Evolutionary conservation across 345 rosid species (phyloP).

Genomic region (Corchorus capsularis): DNA sequence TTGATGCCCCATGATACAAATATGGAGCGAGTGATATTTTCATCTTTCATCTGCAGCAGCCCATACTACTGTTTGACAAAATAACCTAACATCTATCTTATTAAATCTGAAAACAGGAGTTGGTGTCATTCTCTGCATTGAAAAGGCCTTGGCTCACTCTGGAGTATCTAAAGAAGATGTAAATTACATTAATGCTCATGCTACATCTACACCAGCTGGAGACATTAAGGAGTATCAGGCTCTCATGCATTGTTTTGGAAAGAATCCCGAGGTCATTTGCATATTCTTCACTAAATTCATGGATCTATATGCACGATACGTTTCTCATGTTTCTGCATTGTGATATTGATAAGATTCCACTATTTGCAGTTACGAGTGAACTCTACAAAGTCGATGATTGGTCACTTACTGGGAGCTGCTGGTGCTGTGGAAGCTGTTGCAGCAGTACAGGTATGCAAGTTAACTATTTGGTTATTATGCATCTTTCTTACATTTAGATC

Average conservation of each 20-base stretch:
- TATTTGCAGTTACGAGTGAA: slow-evolving; percentile 69
- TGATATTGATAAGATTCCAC: slow-evolving; percentile 20
- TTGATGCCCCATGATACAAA: not conserved
- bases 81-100: slow-evolving; percentile 10
- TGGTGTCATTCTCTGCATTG: slow-evolving; percentile 84
- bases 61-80: slow-evolving; percentile 4
- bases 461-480: not conserved
- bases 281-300: not conserved
- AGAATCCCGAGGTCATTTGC: slow-evolving; percentile 63
- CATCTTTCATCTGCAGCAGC: not conserved
- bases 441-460: slow-evolving; percentile 63
- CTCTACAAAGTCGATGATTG: slow-evolving; percentile 94
- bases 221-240: slow-evolving; percentile 84
- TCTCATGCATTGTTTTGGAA: slow-evolving; percentile 76
- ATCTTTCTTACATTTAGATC: not conserved
- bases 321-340: slow-evolving; percentile 7
- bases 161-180: slow-evolving; percentile 73
- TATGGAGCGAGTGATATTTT: not conserved
- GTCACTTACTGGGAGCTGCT: slow-evolving; percentile 92
- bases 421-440: slow-evolving; percentile 96
- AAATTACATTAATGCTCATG: slow-evolving; percentile 93
- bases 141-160: slow-evolving; percentile 76
- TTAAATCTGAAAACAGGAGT: slow-evolving; percentile 46
- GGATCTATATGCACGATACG: not conserved
- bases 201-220: slow-evolving; percentile 90